Percentiles rank a stretch among this genome's conserved stretches.
Evolutionary conservation across 1,284 basidiomycete species (phyloP).

Genomic region (Somion occarium): DNA sequence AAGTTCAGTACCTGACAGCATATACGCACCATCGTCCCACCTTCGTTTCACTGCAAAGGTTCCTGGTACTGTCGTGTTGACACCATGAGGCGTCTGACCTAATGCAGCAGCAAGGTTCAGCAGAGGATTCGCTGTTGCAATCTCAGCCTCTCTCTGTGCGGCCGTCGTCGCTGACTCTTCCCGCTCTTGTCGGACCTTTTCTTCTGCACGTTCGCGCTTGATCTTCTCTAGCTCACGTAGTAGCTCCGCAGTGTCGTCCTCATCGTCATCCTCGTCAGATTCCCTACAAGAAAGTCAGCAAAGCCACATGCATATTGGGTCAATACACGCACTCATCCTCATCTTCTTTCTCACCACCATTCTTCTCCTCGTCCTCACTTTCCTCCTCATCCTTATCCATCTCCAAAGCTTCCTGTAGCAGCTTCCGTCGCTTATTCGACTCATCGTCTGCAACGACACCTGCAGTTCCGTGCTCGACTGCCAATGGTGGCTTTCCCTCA

Average conservation of each 20-base stretch:
- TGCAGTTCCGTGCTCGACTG: conserved; percentile 21
- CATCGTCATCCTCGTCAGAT: conserved; percentile 56
- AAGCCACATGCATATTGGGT: background rate
- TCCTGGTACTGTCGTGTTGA: conserved; percentile 75
- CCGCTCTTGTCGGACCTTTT: conserved; percentile 79
- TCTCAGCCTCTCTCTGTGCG: conserved; percentile 72
- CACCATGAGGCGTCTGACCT: conserved; percentile 56
- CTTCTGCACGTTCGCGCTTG: conserved; percentile 89
- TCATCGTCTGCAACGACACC: conserved; percentile 19
- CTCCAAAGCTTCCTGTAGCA: conserved; percentile 79
- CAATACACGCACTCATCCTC: conserved; percentile 36
- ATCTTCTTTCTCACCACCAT: conserved; percentile 31
- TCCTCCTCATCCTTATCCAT: conserved; percentile 85
- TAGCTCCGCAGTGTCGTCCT: conserved; percentile 90
- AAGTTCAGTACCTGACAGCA: background rate
- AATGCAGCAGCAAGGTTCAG: conserved; percentile 87
- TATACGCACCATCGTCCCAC: conserved; percentile 84
- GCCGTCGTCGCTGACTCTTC: conserved; percentile 68
- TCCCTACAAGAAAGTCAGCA: conserved; percentile 16
- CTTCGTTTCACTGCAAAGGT: conserved; percentile 89
- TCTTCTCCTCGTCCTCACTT: conserved; percentile 48
- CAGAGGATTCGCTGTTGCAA: conserved; percentile 82
- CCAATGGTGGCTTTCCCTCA: conserved; percentile 51
- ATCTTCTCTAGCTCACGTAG: conserved; percentile 93
- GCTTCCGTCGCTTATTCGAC: conserved; percentile 28